Percentiles rank a stretch among this genome's conserved stretches.
These are phyloP conservation scores for Paraurostyla sp. DNA, from an alignment of 73 alveolate genomes.

Conservation along the genomic window DNA sequence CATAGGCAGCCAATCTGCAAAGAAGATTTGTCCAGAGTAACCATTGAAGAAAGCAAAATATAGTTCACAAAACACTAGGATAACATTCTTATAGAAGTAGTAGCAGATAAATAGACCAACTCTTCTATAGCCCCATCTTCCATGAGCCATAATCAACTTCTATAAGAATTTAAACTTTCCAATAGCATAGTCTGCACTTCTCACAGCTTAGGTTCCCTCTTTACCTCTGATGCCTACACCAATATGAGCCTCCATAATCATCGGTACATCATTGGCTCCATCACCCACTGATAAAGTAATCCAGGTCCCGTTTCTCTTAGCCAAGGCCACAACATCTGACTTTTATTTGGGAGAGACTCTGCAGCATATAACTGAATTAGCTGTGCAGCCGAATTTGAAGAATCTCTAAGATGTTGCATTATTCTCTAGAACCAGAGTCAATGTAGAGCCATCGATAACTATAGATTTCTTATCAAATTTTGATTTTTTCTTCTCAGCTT, in stretches of 20 bases:
- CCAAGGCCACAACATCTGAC: slow-evolving; percentile 75
- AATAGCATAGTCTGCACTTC: slow-evolving; percentile 88
- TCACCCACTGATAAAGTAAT: slow-evolving; percentile 88
- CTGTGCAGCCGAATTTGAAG: slow-evolving; percentile 43
- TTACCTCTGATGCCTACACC: slow-evolving; percentile 91
- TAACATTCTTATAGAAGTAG: slow-evolving; percentile 86
- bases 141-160: slow-evolving; percentile 81
- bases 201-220: slow-evolving; percentile 93
- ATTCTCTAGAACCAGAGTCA: slow-evolving; percentile 19
- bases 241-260: slow-evolving; percentile 91
- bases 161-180: slow-evolving; percentile 81
- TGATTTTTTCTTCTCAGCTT: slow-evolving; percentile 67
- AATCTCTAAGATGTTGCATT: neutral
- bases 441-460: slow-evolving; percentile 51
- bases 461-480: slow-evolving; percentile 24
- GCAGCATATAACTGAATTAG: slow-evolving; percentile 87
- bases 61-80: slow-evolving; percentile 84
- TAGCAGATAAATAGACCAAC: slow-evolving; percentile 83
- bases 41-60: slow-evolving; percentile 91
- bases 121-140: slow-evolving; percentile 89
- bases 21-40: slow-evolving; percentile 87
- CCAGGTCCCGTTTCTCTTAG: slow-evolving; percentile 50
- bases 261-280: slow-evolving; percentile 98
- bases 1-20: slow-evolving; percentile 93
- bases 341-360: slow-evolving; percentile 92